A percentile compares a stretch with the other conserved stretches of the same genome.
phyloP scores from a whole-genome alignment of 164 flowering plant genomes.

The Aristolochia contorta region DNA sequence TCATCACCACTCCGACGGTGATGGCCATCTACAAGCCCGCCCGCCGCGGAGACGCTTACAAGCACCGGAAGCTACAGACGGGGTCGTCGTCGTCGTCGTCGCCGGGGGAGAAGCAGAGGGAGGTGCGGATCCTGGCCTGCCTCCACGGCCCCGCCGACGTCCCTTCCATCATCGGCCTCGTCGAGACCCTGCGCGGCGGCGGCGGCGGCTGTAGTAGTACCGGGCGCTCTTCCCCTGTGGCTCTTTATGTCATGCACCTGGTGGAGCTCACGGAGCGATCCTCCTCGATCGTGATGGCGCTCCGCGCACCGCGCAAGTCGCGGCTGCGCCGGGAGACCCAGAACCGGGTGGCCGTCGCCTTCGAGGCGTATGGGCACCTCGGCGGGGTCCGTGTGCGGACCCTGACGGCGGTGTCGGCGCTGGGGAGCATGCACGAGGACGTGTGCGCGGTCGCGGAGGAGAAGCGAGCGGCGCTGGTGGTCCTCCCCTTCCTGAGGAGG shows the following conservation, averaged over 20 bases:
- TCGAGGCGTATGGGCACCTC: constrained; percentile 22
- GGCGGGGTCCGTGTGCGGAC: constrained; percentile 46
- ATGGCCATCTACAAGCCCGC: constrained; percentile 58
- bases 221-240: too few species aligned
- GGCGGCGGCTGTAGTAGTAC: too few species aligned
- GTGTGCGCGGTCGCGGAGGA: constrained; percentile 55
- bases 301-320: constrained; percentile 24
- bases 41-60: constrained; percentile 8
- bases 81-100: neutral
- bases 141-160: constrained; percentile 43
- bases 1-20: constrained; percentile 64
- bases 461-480: constrained; percentile 44
- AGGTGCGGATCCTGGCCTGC: constrained; percentile 53
- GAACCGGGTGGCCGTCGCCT: constrained; percentile 12
- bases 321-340: neutral
- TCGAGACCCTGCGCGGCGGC: constrained; percentile 37
- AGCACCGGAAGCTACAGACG: constrained; percentile 13
- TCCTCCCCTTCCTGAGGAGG: constrained; percentile 63
- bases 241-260: constrained; percentile 49
- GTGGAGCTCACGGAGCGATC: constrained; percentile 66
- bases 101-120: constrained; percentile 9
- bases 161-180: constrained; percentile 41
- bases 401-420: constrained; percentile 44
- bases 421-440: constrained; percentile 73
- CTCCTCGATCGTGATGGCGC: constrained; percentile 59